Evolutionary conservation across 768 basidiomycete genomes (phyloP).

Genomic region (Mrakia frigida): DNA sequence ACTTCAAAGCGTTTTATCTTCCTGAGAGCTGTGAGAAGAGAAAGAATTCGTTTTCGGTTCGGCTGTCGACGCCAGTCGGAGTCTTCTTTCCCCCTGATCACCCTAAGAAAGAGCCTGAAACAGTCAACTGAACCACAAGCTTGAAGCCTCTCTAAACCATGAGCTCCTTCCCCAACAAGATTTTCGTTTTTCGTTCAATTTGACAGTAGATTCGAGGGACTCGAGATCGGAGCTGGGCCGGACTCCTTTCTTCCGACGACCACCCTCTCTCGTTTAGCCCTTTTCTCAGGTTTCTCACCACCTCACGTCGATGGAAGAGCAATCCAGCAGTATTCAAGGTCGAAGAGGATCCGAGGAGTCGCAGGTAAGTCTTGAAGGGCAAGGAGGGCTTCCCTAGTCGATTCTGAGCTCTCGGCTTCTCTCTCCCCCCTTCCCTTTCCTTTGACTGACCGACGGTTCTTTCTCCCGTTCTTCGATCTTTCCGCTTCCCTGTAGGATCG

Average conservation of each 20-base stretch:
- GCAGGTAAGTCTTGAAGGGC: neutral
- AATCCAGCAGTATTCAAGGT: neutral
- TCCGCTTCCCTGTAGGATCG: neutral
- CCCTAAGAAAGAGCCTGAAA: neutral
- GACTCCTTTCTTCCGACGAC: neutral
- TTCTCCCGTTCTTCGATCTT: neutral
- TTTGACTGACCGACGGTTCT: neutral
- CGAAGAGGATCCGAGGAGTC: neutral
- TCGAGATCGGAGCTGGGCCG: neutral
- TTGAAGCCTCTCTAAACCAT: neutral
- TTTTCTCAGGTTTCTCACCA: neutral
- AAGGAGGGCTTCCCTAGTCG: neutral
- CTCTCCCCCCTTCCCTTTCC: neutral
- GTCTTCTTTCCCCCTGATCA: too few relatives aligned
- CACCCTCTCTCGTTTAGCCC: neutral
- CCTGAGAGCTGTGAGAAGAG: too few relatives aligned
- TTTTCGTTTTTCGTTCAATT: too few relatives aligned
- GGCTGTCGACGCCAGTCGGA: too few relatives aligned
- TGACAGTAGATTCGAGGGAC: neutral
- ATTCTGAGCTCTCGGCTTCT: neutral
- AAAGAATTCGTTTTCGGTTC: too few relatives aligned
- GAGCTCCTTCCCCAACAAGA: neutral
- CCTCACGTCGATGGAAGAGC: neutral
- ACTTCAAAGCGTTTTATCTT: too few relatives aligned
- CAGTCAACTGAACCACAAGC: too few relatives aligned